Base-by-base conservation (phyloP, 345 rosid genomes). In the Salix purpurea region DNA sequence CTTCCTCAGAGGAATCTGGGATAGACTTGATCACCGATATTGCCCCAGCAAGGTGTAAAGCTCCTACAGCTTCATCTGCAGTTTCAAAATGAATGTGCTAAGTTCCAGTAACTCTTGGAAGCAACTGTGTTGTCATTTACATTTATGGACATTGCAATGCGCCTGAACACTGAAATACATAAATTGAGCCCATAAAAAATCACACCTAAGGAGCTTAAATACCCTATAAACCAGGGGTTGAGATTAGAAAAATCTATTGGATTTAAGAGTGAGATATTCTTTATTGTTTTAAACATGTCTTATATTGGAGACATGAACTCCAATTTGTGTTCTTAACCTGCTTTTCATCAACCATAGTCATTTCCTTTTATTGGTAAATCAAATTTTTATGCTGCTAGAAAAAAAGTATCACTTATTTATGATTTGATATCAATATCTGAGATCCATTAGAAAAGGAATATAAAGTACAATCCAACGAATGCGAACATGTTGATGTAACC, bases 21-120 rank as follows among this genome's bases (percentile, higher is more conserved):
- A 84, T 84, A 28, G 94, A 87, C 78, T 84, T 81, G 68, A 93
- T 76, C 32, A 88, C 65, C 6, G 91, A 77, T 73, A 87, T 61
- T 36, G 92, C 95, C 74, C 97, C 97, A 5, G 85, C 84, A 42
- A 65, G 67, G 48, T 85, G 90, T 46, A 95, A 80, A 76, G 89
- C 91, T 79, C 86, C 83, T 1, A 78, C 88, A 77, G 93, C 98
- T 85, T 90, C 90, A 79, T 88, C 99, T 95, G 91, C 86, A 86
- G 34, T 72, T 75, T 52, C 26, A 72, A 21, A 67, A 73, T 7
- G 2, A 14, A 44, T 26, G 69, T 32, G 15, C 7, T 46, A 69
- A 48, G 70, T 66, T 42, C 24, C 21, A 26, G 34, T 15, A 56
- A 72, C 18, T 3, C 37, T 5, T 11, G 40, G 66, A 37, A 64